Evolutionary conservation across 2,329 filamentous ascomycete genomes (phyloP), one percentile per base, ranked within the genome.

Genomic region (Escovopsis sp.): DNA sequence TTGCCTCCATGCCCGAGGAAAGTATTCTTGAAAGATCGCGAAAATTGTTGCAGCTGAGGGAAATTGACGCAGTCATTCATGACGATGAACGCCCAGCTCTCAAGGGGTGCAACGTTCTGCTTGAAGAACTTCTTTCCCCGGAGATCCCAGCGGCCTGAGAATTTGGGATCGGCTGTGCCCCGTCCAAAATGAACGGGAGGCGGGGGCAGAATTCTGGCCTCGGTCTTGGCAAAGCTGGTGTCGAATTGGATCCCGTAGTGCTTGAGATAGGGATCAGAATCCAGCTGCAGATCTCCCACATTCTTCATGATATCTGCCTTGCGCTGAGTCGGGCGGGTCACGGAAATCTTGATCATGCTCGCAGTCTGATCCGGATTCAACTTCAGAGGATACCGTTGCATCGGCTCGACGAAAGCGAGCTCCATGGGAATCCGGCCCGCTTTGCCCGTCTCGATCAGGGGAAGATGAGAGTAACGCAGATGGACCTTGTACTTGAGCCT

Each of bases 291-390:
- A 12, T 82, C 82, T 4, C 72, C 58, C 39, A 77, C 64, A 34
- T 57, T 56, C 6, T 43, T 43, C 43, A 61, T 51, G 51, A 96
- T 87, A 18, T 82, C 75, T 0, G 58, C 52, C 49, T 76, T 73
- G n/a, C 91, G 83, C 28, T 77, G 58, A 0, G 59, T 57, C 0
- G 91, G 91, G 1, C 80, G 73, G 6, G 82, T 85, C 4, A 94
- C 89, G 0, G 89, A 88, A 53, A 89, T 86, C 59, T 83, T 89
- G 66, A 98, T 95, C 91, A 98, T 98, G 5, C 72, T 64, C 0
- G 80, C 66, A 0, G 89, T 95, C 63, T 94, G 70, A 0, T 63
- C 57, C 0, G 71, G 66, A 42, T 71, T 71, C 1, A 83, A 58
- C 59, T 82, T 83, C 62, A 66, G 80, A 0, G 66, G 64, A 49